phyloP scores from a whole-genome alignment of 352 stramenopile genomes.

The Phytopythium mirpurense region DNA sequence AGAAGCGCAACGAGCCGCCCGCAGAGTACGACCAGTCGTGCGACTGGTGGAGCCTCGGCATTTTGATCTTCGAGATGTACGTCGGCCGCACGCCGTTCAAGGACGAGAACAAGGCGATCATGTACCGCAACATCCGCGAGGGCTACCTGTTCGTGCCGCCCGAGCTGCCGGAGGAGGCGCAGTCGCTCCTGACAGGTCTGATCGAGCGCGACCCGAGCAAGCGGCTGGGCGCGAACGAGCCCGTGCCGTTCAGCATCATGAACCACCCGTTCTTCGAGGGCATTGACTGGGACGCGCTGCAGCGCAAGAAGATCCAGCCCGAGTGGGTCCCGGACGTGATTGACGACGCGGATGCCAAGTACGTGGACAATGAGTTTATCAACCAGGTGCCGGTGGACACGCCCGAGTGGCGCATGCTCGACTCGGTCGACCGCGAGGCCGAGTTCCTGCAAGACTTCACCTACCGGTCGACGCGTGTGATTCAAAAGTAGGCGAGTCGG shows the following conservation, averaged over 20 bases:
- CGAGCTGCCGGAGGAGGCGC: constrained; percentile 61
- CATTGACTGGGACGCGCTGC: constrained; percentile 84
- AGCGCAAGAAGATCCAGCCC: constrained; percentile 71
- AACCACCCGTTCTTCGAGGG: constrained; percentile 84
- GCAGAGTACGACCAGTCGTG: constrained; percentile 75
- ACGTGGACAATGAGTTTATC: constrained; percentile 87
- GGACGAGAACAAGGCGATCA: constrained; percentile 87
- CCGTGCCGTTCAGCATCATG: constrained; percentile 86
- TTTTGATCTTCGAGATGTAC: constrained; percentile 90
- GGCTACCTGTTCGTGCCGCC: constrained; percentile 75
- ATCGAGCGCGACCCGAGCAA: constrained; percentile 70
- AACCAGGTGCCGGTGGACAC: constrained; percentile 84
- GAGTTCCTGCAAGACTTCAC: constrained; percentile 87
- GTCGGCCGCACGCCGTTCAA: constrained; percentile 91
- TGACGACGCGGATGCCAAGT: constrained; percentile 81
- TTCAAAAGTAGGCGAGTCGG: constrained; percentile 53
- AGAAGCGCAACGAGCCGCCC: constrained; percentile 23
- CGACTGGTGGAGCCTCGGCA: constrained; percentile 90
- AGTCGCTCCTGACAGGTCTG: constrained; percentile 71
- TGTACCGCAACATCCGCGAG: constrained; percentile 91
- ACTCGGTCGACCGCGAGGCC: constrained; percentile 79
- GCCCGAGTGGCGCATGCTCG: constrained; percentile 86
- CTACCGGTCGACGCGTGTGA: constrained; percentile 69
- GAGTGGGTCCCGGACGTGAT: constrained; percentile 82
- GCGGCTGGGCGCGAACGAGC: constrained; percentile 72